Evolutionary conservation across 202 grass and related monocot genomes (phyloP).

Genomic region (Dendrocalamus latiflorus): DNA sequence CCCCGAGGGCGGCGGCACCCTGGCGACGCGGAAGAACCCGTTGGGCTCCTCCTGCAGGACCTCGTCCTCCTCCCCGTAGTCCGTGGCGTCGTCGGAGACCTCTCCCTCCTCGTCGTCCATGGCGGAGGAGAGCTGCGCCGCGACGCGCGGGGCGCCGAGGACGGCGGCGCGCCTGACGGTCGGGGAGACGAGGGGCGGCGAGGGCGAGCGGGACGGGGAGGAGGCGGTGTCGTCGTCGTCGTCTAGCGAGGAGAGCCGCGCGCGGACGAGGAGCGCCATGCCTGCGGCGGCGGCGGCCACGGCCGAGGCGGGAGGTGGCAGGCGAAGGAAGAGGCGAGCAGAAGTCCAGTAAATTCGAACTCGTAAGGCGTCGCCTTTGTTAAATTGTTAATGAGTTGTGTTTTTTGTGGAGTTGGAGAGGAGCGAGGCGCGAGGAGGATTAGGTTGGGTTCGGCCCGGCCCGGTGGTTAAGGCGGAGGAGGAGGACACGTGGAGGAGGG

Average conservation of each 20-base stretch:
- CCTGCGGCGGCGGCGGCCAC: background rate
- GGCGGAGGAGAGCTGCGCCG: conserved; percentile 36
- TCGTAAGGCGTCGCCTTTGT: too few species aligned
- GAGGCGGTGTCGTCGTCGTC: conserved; percentile 34
- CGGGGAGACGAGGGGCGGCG: background rate
- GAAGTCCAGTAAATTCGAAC: background rate
- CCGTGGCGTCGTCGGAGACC: conserved; percentile 20
- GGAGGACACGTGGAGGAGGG: too few species aligned
- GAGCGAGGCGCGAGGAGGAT: too few species aligned
- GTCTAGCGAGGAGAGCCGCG: conserved; percentile 32
- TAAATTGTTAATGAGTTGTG: background rate
- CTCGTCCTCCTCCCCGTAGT: conserved; percentile 23
- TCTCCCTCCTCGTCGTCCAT: conserved; percentile 23
- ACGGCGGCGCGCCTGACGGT: background rate
- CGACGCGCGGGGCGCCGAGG: conserved; percentile 31
- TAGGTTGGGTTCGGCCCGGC: too few species aligned
- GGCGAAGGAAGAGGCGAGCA: background rate
- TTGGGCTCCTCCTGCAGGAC: conserved; percentile 33
- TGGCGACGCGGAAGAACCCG: conserved; percentile 39
- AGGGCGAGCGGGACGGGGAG: conserved; percentile 15
- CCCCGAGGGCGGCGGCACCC: conserved; percentile 16
- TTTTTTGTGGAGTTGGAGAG: background rate
- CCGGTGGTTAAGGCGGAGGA: too few species aligned
- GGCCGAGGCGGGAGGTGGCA: background rate
- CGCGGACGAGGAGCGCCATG: conserved; percentile 38